Percentiles rank a stretch among this genome's conserved stretches.
Conservation (phyloP, 1,284 basidiomycete genomes). For the Wolfiporia cocos region DNA sequence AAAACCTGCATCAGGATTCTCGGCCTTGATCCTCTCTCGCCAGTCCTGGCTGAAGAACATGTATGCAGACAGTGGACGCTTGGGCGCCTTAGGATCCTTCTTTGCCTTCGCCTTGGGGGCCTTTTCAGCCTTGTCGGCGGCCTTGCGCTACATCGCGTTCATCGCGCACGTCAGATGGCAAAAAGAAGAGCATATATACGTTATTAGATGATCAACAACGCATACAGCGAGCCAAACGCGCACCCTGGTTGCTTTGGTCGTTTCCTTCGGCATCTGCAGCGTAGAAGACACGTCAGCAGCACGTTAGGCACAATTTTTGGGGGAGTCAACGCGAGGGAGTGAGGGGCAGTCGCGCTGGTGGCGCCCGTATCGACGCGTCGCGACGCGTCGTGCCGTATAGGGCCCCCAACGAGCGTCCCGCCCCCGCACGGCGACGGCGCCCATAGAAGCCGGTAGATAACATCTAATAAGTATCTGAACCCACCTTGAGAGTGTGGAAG, state of each 20-base stretch:
- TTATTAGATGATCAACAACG: constrained; percentile 4
- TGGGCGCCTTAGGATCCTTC: constrained; percentile 82
- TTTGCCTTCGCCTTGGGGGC: constrained; percentile 45
- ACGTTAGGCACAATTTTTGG: constrained; percentile 25
- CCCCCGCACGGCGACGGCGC: constrained; percentile 9
- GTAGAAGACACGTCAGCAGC: constrained; percentile 28
- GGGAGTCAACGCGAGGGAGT: constrained; percentile 10
- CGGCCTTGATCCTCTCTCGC: constrained; percentile 90
- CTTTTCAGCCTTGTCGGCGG: constrained; percentile 64
- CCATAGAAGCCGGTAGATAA: constrained; percentile 19
- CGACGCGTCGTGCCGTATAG: constrained; percentile 22
- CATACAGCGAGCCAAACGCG: constrained; percentile 21
- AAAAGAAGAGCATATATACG: constrained; percentile 1
- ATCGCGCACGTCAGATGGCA: constrained; percentile 11
- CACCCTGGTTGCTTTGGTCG: constrained; percentile 73
- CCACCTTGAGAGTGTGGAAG: constrained; percentile 14
- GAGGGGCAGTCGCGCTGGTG: constrained; percentile 15
- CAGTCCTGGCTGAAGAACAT: constrained; percentile 99
- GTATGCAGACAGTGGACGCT: constrained; percentile 91
- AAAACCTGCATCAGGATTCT: constrained; percentile 93
- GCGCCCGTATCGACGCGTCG: constrained; percentile 21
- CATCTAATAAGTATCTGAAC: constrained; percentile 8
- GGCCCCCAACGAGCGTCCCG: neutral
- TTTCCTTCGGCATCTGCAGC: constrained; percentile 78
- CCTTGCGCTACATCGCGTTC: constrained; percentile 52